Percentiles rank a stretch among this genome's conserved stretches.
Conservation (phyloP, 768 basidiomycete species). For the Lactifluus hygrophoroides region DNA sequence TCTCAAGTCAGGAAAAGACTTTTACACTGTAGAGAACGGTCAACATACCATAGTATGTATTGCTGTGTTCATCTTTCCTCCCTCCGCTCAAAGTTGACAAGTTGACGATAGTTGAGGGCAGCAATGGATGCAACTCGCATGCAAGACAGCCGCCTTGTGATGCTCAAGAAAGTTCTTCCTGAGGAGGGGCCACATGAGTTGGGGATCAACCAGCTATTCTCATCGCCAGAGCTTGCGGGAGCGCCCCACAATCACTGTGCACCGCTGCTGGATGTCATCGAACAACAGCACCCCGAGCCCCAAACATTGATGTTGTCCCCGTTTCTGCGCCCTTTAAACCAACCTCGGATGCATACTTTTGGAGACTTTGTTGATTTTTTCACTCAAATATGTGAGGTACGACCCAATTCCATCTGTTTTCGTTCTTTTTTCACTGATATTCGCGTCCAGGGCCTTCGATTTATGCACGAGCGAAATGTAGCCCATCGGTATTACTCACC, state of each 20-base stretch:
- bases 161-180: too few relatives aligned
- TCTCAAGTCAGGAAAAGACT: not conserved
- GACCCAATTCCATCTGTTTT: too few relatives aligned
- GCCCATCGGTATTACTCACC: not conserved
- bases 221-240: not conserved
- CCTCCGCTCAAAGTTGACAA: not conserved
- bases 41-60: not conserved
- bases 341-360: constrained; percentile 21
- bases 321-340: constrained; percentile 21
- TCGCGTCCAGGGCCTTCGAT: not conserved
- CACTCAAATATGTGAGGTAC: too few relatives aligned
- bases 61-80: not conserved
- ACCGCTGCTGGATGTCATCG: not conserved
- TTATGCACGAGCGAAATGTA: not conserved
- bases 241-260: not conserved
- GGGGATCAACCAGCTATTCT: not conserved
- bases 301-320: constrained; percentile 22
- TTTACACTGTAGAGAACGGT: not conserved
- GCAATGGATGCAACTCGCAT: not conserved
- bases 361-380: constrained; percentile 13
- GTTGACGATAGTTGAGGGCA: not conserved
- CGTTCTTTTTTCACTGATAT: too few relatives aligned
- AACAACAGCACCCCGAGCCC: not conserved
- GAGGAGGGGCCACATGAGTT: not conserved
- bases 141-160: not conserved